phyloP scores from a whole-genome alignment of 768 basidiomycete genomes.

The Pleurotus djamor region DNA sequence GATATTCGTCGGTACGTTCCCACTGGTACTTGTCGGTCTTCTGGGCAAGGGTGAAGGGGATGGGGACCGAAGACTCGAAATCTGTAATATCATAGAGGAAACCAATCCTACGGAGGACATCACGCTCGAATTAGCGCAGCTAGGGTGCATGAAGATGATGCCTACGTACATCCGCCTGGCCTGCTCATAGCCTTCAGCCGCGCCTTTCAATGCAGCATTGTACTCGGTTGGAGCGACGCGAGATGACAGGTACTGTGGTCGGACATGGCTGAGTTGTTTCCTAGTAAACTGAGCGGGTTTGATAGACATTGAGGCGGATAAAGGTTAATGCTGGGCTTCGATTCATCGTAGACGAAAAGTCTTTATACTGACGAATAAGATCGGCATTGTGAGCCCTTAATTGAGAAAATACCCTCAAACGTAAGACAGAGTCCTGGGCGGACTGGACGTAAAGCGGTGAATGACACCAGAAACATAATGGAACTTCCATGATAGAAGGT shows the following conservation, averaged over 20 bases:
- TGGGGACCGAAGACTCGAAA: conserved; percentile 9
- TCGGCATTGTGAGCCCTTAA: too few species aligned
- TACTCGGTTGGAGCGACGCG: not conserved
- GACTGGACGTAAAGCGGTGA: too few species aligned
- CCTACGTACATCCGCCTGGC: not conserved
- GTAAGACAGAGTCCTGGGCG: too few species aligned
- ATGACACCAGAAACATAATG: too few species aligned
- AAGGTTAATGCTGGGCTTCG: too few species aligned
- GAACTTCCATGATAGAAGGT: too few species aligned
- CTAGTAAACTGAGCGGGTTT: not conserved
- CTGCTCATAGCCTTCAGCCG: not conserved
- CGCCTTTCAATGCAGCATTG: not conserved
- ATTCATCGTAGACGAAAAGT: too few species aligned
- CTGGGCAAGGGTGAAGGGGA: conserved; percentile 5
- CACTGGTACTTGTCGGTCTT: conserved; percentile 13
- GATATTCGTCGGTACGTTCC: conserved; percentile 14
- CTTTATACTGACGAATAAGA: too few species aligned
- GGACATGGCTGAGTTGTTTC: not conserved
- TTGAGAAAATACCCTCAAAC: too few species aligned
- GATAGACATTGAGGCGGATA: too few species aligned
- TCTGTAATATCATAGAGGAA: conserved; percentile 4
- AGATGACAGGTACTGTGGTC: not conserved
- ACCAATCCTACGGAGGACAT: not conserved
- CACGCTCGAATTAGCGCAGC: not conserved
- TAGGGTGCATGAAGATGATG: not conserved